Percentiles rank a stretch among this genome's conserved stretches.
Conservation (phyloP, 2,329 filamentous ascomycete species). For the Exophiala calicioides region DNA sequence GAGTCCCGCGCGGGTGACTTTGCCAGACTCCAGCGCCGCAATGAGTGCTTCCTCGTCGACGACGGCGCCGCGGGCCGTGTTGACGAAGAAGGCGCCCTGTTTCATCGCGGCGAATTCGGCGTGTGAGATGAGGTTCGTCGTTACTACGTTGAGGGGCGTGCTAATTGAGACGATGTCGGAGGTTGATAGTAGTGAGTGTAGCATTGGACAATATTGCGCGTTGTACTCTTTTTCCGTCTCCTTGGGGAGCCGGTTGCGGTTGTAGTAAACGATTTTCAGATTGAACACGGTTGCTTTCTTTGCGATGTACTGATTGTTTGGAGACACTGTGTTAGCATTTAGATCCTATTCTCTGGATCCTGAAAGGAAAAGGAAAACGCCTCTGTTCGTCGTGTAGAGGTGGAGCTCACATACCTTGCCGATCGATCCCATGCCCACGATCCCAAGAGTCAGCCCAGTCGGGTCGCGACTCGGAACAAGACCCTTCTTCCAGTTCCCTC, state of each 20-base stretch:
- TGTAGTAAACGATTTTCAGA: constrained; percentile 75
- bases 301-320: constrained; percentile 7
- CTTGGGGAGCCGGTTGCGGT: constrained; percentile 61
- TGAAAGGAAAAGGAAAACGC: background rate
- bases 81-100: constrained; percentile 50
- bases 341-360: background rate
- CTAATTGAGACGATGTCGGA: constrained; percentile 40
- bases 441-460: constrained; percentile 47
- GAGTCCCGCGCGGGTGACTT: constrained; percentile 50
- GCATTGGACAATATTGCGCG: constrained; percentile 13
- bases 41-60: constrained; percentile 53
- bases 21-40: constrained; percentile 49
- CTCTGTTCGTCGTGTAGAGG: background rate
- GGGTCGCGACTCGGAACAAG: constrained; percentile 45
- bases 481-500: constrained; percentile 42
- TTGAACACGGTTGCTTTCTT: constrained; percentile 71
- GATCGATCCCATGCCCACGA: constrained; percentile 52
- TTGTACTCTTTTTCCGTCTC: constrained; percentile 49
- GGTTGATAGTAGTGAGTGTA: constrained; percentile 36
- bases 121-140: constrained; percentile 34
- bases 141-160: constrained; percentile 12
- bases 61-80: constrained; percentile 54
- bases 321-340: background rate
- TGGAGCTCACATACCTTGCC: constrained; percentile 39
- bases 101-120: constrained; percentile 51